phyloP scores from a whole-genome alignment of 345 rosid genomes.

The Eucalyptus sp. region DNA sequence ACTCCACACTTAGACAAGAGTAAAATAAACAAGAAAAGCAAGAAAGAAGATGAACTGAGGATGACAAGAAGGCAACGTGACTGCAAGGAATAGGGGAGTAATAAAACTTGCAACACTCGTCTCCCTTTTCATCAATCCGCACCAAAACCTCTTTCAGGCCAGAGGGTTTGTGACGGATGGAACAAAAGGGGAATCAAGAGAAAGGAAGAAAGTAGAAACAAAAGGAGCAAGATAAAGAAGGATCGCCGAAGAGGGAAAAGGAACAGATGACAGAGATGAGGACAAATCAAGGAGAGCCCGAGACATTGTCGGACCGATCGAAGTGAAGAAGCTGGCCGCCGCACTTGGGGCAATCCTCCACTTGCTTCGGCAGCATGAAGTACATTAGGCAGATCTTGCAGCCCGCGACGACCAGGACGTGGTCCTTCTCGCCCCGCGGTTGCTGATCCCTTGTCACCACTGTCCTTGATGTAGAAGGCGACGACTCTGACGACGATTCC shows the following conservation, averaged over 20 bases:
- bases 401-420: conserved; percentile 80
- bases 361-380: conserved; percentile 80
- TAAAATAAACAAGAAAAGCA: neutral
- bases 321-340: conserved; percentile 74
- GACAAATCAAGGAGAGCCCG: conserved; percentile 10
- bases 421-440: conserved; percentile 12
- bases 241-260: neutral
- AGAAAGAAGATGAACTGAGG: neutral
- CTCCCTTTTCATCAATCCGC: conserved; percentile 18
- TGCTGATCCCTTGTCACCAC: conserved; percentile 6
- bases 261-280: neutral
- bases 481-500: conserved; percentile 63
- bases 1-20: neutral
- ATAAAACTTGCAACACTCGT: neutral
- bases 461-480: conserved; percentile 19
- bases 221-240: neutral
- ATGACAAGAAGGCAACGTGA: neutral
- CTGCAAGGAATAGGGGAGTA: neutral
- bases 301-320: conserved; percentile 34
- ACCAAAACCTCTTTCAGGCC: conserved; percentile 4
- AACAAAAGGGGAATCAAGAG: neutral
- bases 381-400: conserved; percentile 95
- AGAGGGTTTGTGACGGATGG: neutral
- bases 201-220: neutral
- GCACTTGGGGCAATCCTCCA: conserved; percentile 79